Base-by-base conservation (phyloP, 495 filamentous ascomycete genomes). In the Trichocladium uniseriatum region DNA sequence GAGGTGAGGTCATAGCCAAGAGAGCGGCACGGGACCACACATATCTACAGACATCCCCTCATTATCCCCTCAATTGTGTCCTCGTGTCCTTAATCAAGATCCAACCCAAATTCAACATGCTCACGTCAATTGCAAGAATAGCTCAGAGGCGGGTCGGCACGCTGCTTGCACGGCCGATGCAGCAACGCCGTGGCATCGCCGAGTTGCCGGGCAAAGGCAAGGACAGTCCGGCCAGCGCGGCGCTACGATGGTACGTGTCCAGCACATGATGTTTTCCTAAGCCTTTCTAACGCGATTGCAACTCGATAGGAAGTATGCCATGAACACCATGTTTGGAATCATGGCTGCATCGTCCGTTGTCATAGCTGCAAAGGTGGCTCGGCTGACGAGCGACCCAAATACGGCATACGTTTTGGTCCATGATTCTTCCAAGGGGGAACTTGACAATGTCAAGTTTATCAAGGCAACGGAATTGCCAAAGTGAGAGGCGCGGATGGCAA, bases 401-500 rank as follows among this genome's bases (percentile, higher is more conserved):
- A 35, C 37, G n/a, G 21, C 18, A 6, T 57, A 57, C 22, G 45
- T 57, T 5, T 22, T 57, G 14, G 50, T 57, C 3, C 50, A 53
- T 19, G 54, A 57, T 29, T 34, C 32, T 0, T 46, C 49, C 8
- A 57, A 53, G 28, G 54, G 54, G 1, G 54, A 57, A 24, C 47
- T 57, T 14, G 54, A 49, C 9, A 47, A 57, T 48, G 50, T 53
- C 5, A 55, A 51, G 15, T 55, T 38, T 16, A 48, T 55, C 20
- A 55, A 51, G 53, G 15, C 34, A 4, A 21, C 34, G 0, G 48
- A 51, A 14, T 15, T 48, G 11, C 45, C 45, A 21, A 48, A 40
- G 16, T 27, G 5, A 11, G n/a, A n/a, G n/a, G n/a, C n/a, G n/a
- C n/a, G n/a, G n/a, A n/a, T n/a, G n/a, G n/a, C n/a, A n/a, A n/a